Conservation (phyloP, 345 rosid species). For the Acer negundo region DNA sequence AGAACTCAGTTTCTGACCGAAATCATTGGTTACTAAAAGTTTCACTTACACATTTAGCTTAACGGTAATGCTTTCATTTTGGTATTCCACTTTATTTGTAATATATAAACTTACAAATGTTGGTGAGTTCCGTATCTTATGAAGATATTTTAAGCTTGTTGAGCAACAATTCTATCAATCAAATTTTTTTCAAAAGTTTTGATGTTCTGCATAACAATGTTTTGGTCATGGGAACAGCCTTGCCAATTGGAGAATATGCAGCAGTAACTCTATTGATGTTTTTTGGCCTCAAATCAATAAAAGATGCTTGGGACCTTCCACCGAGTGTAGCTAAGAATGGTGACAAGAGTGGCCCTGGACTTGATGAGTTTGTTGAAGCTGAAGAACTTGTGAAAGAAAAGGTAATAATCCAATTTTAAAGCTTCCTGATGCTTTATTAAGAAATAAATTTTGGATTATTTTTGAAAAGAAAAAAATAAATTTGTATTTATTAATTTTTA, state of each 20-base stretch:
- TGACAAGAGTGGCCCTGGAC: conserved; percentile 56
- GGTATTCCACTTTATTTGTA: not conserved
- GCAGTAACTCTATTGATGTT: conserved; percentile 86
- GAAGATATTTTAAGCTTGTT: not conserved
- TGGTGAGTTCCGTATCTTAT: not conserved
- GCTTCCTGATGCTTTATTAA: not conserved
- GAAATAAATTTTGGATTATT: not conserved
- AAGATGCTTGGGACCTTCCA: conserved; percentile 97
- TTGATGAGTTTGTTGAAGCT: conserved; percentile 85
- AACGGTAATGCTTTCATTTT: not conserved
- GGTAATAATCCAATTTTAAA: conserved; percentile 33
- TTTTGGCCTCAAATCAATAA: conserved; percentile 94
- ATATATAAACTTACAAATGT: not conserved
- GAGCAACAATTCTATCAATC: not conserved
- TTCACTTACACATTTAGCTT: conserved; percentile 2
- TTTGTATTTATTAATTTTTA: not conserved
- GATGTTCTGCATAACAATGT: conserved; percentile 17
- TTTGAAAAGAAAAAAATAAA: not conserved
- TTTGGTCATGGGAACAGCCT: conserved; percentile 51
- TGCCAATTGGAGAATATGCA: conserved; percentile 97
- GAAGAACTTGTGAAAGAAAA: conserved; percentile 93
- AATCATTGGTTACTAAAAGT: not conserved
- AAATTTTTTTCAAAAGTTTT: conserved; percentile 8
- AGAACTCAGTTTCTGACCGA: not conserved
- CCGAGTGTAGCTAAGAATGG: conserved; percentile 52